Evolutionary conservation across 2,329 filamentous ascomycete species (phyloP), one percentile per base, ranked within the genome.

Genomic region (Diplodia corticola): DNA sequence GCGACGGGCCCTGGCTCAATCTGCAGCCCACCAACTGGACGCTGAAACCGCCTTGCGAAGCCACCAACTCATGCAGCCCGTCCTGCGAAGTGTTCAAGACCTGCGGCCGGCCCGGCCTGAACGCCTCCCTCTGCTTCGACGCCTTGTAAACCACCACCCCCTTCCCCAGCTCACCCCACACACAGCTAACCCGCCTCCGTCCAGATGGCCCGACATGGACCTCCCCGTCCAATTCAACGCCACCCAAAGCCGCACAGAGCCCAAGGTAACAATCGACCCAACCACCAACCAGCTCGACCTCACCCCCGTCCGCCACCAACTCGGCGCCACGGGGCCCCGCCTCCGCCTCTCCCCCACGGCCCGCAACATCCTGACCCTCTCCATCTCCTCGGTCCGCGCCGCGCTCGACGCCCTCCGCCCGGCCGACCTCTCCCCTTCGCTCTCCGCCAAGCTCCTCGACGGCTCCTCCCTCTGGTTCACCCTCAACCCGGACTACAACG

Each of bases 1-100:
- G 44, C 17, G 57, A 61, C 30, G 57, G 57, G 12, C 57, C 57
- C 3, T 61, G 57, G 57, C 12, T 61, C 40, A 61, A 49, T 10
- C 17, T 61, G 15, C 9, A 49, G 17, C 57, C 57, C 2, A 61
- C 17, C 5, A 61, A 49, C 10, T 61, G 57, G 57, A 35, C 33
- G 5, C 54, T 26, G 2, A 57, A 44, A 5, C 22, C 26, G 13
- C 22, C 54, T 3, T 57, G 33, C 22, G 35, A 57, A 15, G 22
- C 10, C 13, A 44, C 54, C 9, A 22, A 22, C 6, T 9, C 35
- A 26, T 57, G 35, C 54, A 28, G 2, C 22, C 2, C 13, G 6
- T 7, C 17, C 10, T 49, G 57, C 24, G 10, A 13, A 7, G 7
- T 22, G 9, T 40, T 20, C 24, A 61, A 48, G 20, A 10, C 40